Percentiles rank a stretch among this genome's conserved stretches.
Conservation (phyloP, 108 stramenopile genomes). For the Cyclostephanos tholiformis region DNA sequence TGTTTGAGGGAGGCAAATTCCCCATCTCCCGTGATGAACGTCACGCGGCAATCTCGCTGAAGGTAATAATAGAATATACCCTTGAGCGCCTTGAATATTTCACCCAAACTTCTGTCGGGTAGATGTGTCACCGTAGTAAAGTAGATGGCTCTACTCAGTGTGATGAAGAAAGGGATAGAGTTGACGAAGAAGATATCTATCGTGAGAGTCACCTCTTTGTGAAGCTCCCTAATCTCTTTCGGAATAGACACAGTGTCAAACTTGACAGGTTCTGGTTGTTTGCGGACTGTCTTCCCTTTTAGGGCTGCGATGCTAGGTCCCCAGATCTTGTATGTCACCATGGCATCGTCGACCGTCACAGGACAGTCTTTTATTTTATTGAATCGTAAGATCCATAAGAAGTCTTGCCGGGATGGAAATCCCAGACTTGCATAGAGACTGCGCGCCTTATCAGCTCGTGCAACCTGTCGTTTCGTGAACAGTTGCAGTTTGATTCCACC, state of each 20-base stretch:
- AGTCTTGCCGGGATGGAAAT: not conserved
- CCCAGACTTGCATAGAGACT: not conserved
- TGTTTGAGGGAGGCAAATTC: not conserved
- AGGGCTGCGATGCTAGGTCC: too few relatives aligned
- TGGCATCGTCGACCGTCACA: too few relatives aligned
- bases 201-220: not conserved
- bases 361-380: too few relatives aligned
- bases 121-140: constrained; percentile 9
- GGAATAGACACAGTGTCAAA: not conserved
- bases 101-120: not conserved
- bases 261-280: constrained; percentile 8
- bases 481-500: not conserved
- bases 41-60: constrained; percentile 1
- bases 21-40: too few relatives aligned
- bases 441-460: not conserved
- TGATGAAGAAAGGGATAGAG: too few relatives aligned
- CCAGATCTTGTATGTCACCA: too few relatives aligned
- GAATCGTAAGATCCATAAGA: constrained; percentile 6
- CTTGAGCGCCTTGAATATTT: not conserved
- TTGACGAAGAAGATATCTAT: too few relatives aligned
- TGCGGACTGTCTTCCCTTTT: too few relatives aligned
- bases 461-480: too few relatives aligned
- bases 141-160: too few relatives aligned
- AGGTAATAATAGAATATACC: not conserved
- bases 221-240: constrained; percentile 9